Evolutionary conservation across 306 rosid genomes (phyloP).

Genomic region (Vigna reflexopilosa): DNA sequence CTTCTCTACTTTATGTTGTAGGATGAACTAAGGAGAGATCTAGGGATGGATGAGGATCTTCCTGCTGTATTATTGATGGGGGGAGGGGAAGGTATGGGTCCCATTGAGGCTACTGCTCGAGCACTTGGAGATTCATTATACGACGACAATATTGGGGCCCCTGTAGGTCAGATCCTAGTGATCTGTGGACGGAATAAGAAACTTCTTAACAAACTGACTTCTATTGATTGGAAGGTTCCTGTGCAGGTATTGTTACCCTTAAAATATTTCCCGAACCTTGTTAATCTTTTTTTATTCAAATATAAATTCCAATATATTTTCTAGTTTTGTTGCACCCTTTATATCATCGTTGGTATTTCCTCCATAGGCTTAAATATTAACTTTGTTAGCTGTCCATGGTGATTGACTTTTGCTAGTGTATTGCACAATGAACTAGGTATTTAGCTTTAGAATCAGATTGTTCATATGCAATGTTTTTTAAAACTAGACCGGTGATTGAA

Average conservation of each 20-base stretch:
- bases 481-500: neutral
- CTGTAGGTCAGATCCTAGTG: slow-evolving; percentile 87
- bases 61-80: slow-evolving; percentile 97
- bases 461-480: neutral
- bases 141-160: slow-evolving; percentile 71
- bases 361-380: slow-evolving; percentile 13
- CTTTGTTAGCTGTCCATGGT: slow-evolving; percentile 1
- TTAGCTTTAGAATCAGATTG: neutral
- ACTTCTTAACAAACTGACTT: slow-evolving; percentile 70
- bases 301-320: neutral
- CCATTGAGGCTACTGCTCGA: slow-evolving; percentile 94
- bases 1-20: slow-evolving; percentile 40
- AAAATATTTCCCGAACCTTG: slow-evolving; percentile 27
- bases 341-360: neutral
- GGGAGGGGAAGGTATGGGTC: slow-evolving; percentile 99
- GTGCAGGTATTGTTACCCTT: slow-evolving; percentile 69
- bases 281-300: neutral
- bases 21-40: slow-evolving; percentile 76
- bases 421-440: neutral
- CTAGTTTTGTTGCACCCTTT: neutral
- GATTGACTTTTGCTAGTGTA: neutral
- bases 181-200: slow-evolving; percentile 95
- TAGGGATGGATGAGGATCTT: slow-evolving; percentile 96
- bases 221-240: slow-evolving; percentile 87
- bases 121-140: slow-evolving; percentile 80